Evolutionary conservation across 495 filamentous ascomycete genomes (phyloP).

Genomic region (Daldinia grandis): DNA sequence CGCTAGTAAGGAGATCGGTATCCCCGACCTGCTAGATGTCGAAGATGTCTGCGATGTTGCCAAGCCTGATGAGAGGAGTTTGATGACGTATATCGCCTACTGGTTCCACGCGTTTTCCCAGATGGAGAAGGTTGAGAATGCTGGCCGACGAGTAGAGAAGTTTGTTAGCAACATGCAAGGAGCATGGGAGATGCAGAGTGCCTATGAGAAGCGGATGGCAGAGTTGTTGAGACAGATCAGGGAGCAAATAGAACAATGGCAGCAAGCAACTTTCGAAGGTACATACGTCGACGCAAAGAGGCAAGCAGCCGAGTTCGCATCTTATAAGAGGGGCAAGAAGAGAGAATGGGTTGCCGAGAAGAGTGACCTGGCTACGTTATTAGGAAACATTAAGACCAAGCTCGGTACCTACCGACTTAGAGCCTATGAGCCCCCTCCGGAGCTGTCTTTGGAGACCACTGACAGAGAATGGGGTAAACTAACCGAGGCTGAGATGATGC

Average conservation of each 20-base stretch:
- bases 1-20: constrained; percentile 94
- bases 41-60: constrained; percentile 98
- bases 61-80: constrained; percentile 91
- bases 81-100: constrained; percentile 99
- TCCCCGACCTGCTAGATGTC: constrained; percentile 93
- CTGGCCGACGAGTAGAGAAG: constrained; percentile 94
- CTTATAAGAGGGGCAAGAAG: constrained; percentile 88
- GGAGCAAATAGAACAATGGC: constrained; percentile 77
- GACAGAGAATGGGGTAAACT: constrained; percentile 83
- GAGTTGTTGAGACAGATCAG: constrained; percentile 77
- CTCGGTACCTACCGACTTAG: constrained; percentile 91
- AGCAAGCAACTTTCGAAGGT: constrained; percentile 81
- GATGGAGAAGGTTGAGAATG: constrained; percentile 97
- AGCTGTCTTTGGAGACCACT: constrained; percentile 78
- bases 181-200: constrained; percentile 99
- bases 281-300: constrained; percentile 93
- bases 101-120: constrained; percentile 99
- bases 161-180: constrained; percentile 99
- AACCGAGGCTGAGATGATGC: constrained; percentile 80
- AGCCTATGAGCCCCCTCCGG: constrained; percentile 86
- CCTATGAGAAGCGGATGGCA: constrained; percentile 88
- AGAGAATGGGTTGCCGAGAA: constrained; percentile 97
- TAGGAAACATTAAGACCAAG: constrained; percentile 99
- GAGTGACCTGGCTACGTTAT: constrained; percentile 86
- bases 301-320: constrained; percentile 79